Conservation (phyloP, 257 asterid species). For the Capsicum pubescens region DNA sequence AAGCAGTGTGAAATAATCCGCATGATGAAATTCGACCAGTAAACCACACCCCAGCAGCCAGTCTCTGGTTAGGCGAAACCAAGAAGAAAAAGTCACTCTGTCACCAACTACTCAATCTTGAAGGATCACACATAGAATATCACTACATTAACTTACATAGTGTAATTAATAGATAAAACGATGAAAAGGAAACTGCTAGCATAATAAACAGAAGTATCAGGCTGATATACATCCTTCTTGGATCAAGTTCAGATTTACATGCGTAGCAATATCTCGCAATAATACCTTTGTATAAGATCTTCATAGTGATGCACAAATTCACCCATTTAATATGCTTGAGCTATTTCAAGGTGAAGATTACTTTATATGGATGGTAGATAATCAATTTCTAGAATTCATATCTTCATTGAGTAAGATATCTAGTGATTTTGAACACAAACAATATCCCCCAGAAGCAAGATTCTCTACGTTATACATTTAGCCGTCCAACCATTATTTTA, state of each 20-base stretch:
- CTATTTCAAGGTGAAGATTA: too few relatives aligned
- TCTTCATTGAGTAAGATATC: too few relatives aligned
- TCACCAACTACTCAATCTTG: neutral
- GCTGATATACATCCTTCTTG: neutral
- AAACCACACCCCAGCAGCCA: conserved; percentile 61
- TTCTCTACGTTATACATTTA: too few relatives aligned
- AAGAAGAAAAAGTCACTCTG: neutral
- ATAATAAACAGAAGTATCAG: neutral
- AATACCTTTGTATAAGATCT: too few relatives aligned
- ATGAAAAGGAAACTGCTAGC: neutral
- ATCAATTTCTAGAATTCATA: too few relatives aligned
- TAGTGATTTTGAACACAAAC: too few relatives aligned
- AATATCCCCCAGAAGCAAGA: too few relatives aligned
- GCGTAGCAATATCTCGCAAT: neutral
- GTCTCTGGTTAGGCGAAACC: conserved; percentile 43
- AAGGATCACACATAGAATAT: neutral
- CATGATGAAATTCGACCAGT: conserved; percentile 63
- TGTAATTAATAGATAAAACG: neutral
- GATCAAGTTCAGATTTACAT: neutral
- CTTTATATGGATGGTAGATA: too few relatives aligned
- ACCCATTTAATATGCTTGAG: too few relatives aligned
- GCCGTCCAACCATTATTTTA: too few relatives aligned
- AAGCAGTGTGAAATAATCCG: conserved; percentile 59
- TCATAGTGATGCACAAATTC: too few relatives aligned
- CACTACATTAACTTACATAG: neutral